phyloP scores from a whole-genome alignment of 371 early-diverging fungal species.

The Circinella umbellata region DNA sequence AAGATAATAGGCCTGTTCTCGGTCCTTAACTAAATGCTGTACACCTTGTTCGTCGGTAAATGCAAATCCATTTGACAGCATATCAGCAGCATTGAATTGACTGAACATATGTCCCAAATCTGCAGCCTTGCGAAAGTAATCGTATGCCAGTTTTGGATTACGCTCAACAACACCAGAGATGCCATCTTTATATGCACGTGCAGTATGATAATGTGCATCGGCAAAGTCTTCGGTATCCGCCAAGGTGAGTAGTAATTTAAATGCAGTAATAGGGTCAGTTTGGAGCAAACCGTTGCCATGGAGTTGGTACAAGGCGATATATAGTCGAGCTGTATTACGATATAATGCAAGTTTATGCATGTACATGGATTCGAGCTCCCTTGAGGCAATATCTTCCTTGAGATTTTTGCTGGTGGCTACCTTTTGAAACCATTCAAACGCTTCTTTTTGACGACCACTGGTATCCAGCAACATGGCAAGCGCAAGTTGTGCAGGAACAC shows the following conservation, averaged over 20 bases:
- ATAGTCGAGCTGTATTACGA: conserved; percentile 18
- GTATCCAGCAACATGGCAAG: conserved; percentile 18
- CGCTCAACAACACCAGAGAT: not conserved
- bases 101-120: conserved; percentile 30
- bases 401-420: conserved; percentile 6
- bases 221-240: conserved; percentile 21
- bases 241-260: conserved; percentile 26
- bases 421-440: conserved; percentile 18
- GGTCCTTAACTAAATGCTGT: conserved; percentile 12
- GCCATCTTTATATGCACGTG: conserved; percentile 1
- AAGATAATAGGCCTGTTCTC: conserved; percentile 50
- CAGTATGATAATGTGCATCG: conserved; percentile 31
- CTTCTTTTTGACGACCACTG: conserved; percentile 5
- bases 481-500: conserved; percentile 17
- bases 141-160: conserved; percentile 24
- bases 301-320: conserved; percentile 13
- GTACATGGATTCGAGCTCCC: not conserved
- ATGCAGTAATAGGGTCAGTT: conserved; percentile 12
- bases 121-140: conserved; percentile 35
- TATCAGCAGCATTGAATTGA: conserved; percentile 39
- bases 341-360: conserved; percentile 6
- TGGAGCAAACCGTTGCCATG: conserved; percentile 10
- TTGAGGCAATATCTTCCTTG: conserved; percentile 19
- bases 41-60: conserved; percentile 22
- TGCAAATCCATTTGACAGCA: conserved; percentile 36